A percentile compares a stretch with the other conserved stretches of the same genome.
Conservation (phyloP, 768 basidiomycete species). For the Coprinopsis sp. region DNA sequence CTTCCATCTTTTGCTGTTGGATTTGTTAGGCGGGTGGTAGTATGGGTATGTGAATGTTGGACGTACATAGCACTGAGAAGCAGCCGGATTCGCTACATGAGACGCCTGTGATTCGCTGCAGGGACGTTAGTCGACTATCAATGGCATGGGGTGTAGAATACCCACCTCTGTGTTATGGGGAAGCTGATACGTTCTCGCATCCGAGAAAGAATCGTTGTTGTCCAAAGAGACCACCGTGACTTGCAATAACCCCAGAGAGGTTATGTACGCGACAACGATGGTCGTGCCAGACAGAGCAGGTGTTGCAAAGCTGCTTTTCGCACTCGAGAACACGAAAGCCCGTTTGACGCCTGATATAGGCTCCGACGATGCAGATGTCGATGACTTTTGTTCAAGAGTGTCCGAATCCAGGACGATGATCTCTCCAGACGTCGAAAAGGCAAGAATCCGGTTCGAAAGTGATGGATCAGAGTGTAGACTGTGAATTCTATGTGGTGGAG, state of each 20-base stretch:
- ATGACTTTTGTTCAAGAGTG: constrained; percentile 20
- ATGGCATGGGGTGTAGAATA: neutral
- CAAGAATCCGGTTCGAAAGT: constrained; percentile 21
- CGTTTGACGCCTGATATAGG: constrained; percentile 13
- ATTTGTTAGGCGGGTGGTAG: neutral
- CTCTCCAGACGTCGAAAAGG: constrained; percentile 19
- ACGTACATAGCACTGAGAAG: constrained; percentile 48
- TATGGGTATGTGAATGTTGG: neutral
- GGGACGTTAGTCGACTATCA: constrained; percentile 6
- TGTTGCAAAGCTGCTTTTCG: constrained; percentile 9
- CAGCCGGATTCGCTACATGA: constrained; percentile 46
- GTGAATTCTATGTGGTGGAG: constrained; percentile 17
- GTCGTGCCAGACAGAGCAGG: constrained; percentile 15
- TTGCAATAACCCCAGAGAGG: constrained; percentile 17
- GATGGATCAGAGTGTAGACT: constrained; percentile 20
- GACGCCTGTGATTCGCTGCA: constrained; percentile 32
- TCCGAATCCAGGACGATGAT: constrained; percentile 20
- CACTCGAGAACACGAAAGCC: constrained; percentile 17
- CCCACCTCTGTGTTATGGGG: constrained; percentile 29
- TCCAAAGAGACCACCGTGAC: constrained; percentile 30
- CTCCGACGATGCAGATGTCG: constrained; percentile 9
- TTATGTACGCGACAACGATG: constrained; percentile 17
- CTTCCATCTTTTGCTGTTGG: constrained; percentile 38
- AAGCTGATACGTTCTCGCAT: constrained; percentile 24
- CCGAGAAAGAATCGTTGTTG: constrained; percentile 25